Base-by-base conservation (phyloP, 768 basidiomycete genomes). In the Neoboletus brunneissimus region DNA sequence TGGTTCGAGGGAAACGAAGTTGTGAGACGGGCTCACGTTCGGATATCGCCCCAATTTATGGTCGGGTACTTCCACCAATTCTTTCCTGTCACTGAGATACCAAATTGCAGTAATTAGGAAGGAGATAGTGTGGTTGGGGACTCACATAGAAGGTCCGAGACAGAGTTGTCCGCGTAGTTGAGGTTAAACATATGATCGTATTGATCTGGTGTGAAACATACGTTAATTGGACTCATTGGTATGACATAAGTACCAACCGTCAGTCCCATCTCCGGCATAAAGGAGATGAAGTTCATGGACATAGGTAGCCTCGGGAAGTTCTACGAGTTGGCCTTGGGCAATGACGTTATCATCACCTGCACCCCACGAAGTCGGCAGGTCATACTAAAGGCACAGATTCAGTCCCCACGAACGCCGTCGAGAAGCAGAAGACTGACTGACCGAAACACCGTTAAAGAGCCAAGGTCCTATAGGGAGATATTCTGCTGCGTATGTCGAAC, bases 201-300 rank as follows among this genome's bases (percentile, higher is more conserved):
- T 54, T 76, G 74, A 29, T 53, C 67, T 75, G 35, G 18, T 35
- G 29, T n/a, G 18, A 25, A 5, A 20, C 20, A 8, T 23, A 29
- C 38, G 22, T 56, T 16, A 60, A 25, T 9, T 1, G 5, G n/a
- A n/a, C 13, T 51, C 15, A 41, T 7, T 25, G n/a, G 15, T 13
- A 38, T 13, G 22, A 35, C 37, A 22, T 42, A 31, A 23, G 7
- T 16, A 58, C 73, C 51, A 42, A 74, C 77, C 56, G n/a, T 70
- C 64, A 1, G 43, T 54, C 7, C 72, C 73, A 46, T 78, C 78
- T 25, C 77, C 78, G 22, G 78, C 72, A 59, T 81, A 82, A 12
- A 81, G 57, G 48, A 81, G 69, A 54, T 81, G 79, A 25, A 83
- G 62, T 55, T 82, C 73, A 55, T 82, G 81, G 1, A 75, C 70